Percentiles rank a stretch among this genome's conserved stretches.
Conservation (phyloP, 192 early-diverging fungal species). For the Backusella tuberculispora region DNA sequence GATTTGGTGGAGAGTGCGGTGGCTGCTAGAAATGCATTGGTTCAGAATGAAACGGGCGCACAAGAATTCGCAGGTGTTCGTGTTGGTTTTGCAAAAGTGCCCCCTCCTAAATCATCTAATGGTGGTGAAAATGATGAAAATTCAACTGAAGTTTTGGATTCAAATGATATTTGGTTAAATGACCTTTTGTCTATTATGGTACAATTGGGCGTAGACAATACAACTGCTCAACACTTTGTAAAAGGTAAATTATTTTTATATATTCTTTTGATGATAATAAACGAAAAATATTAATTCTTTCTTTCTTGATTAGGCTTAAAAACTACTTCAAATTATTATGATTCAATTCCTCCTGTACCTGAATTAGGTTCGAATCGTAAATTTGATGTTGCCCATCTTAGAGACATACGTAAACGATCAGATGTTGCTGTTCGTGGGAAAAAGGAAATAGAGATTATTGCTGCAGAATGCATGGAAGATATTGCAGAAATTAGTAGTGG, state of each 20-base stretch:
- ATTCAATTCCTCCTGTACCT: constrained; percentile 37
- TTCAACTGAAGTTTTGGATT: background rate
- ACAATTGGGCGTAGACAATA: background rate
- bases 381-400: constrained; percentile 78
- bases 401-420: constrained; percentile 86
- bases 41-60: constrained; percentile 85
- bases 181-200: background rate
- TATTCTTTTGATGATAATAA: background rate
- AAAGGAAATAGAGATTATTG: constrained; percentile 77
- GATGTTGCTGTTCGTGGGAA: constrained; percentile 48
- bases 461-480: constrained; percentile 82
- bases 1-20: constrained; percentile 86
- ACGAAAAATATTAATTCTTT: background rate
- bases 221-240: background rate
- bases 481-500: constrained; percentile 90
- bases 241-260: background rate
- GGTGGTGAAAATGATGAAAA: constrained; percentile 26
- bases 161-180: constrained; percentile 14
- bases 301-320: background rate
- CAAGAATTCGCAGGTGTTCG: constrained; percentile 66
- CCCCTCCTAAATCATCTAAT: constrained; percentile 50
- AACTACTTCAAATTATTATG: constrained; percentile 16
- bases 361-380: constrained; percentile 44
- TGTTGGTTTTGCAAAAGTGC: constrained; percentile 94
- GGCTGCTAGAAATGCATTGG: constrained; percentile 82